Evolutionary conservation across 768 basidiomycete species (phyloP).

Genomic region (Favolaschia claudopus): DNA sequence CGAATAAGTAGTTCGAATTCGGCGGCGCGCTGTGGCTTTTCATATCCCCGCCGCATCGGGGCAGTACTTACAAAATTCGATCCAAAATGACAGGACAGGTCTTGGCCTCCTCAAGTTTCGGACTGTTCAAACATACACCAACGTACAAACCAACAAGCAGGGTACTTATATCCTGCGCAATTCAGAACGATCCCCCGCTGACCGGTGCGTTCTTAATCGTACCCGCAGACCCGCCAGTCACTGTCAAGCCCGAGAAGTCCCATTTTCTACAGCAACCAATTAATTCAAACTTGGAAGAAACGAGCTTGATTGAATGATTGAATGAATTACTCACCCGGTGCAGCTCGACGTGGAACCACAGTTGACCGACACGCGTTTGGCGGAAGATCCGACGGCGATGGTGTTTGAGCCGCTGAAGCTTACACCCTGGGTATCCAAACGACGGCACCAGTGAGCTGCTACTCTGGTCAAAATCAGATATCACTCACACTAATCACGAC

Average conservation of each 20-base stretch:
- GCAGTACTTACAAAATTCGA: no score
- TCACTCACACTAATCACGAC: conserved; percentile 26
- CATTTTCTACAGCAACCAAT: conserved; percentile 9
- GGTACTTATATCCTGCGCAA: no score
- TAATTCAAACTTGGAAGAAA: neutral
- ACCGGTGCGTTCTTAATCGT: conserved; percentile 29
- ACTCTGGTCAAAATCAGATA: neutral
- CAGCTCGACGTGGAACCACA: neutral
- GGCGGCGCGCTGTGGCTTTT: no score
- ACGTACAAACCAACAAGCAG: no score
- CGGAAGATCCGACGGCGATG: neutral
- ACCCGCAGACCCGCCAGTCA: conserved; percentile 25
- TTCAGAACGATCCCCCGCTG: conserved; percentile 27
- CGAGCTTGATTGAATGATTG: neutral
- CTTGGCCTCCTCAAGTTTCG: no score
- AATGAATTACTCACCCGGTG: neutral
- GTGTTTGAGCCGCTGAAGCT: neutral
- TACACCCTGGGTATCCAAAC: conserved; percentile 3
- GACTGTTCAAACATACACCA: no score
- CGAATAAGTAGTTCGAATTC: no score
- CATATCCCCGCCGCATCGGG: no score
- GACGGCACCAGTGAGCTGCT: neutral
- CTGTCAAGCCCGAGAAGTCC: conserved; percentile 29
- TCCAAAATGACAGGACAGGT: no score
- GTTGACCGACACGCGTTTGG: neutral